These are phyloP conservation scores for Pseudogymnoascus sp. DNA, from an alignment of 2,329 filamentous ascomycete genomes.

Conservation along the genomic window DNA sequence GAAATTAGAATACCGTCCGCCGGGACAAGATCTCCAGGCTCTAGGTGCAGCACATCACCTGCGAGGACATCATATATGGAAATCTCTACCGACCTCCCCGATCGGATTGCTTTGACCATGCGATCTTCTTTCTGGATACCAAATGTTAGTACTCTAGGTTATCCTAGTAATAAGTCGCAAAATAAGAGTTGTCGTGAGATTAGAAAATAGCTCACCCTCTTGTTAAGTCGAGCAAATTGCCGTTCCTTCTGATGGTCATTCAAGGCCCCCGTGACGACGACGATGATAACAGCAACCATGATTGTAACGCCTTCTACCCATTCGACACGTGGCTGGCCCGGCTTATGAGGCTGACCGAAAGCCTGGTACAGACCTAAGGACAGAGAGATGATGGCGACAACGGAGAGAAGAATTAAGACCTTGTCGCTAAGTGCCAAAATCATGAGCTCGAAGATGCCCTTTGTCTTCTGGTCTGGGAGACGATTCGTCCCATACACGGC, in stretches of 20 bases:
- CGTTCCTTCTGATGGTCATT: not conserved
- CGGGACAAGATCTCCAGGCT: conserved; percentile 64
- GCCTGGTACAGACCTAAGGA: too few species aligned
- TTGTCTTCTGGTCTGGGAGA: too few species aligned
- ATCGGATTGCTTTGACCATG: conserved; percentile 66
- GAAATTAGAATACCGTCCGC: conserved; percentile 63
- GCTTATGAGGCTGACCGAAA: too few species aligned
- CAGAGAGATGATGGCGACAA: too few species aligned
- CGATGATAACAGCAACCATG: too few species aligned
- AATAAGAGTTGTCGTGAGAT: not conserved
- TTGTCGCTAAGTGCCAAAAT: too few species aligned
- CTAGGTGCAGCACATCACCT: conserved; percentile 64
- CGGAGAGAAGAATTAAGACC: too few species aligned
- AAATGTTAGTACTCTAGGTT: conserved; percentile 45
- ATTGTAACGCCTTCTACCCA: too few species aligned
- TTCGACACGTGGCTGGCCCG: too few species aligned
- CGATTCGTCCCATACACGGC: too few species aligned
- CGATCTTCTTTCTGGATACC: conserved; percentile 74
- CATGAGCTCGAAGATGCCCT: too few species aligned
- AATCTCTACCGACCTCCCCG: conserved; percentile 59
- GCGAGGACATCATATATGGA: conserved; percentile 63
- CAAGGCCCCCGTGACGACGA: too few species aligned
- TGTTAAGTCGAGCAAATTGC: not conserved
- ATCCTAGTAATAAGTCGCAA: not conserved
- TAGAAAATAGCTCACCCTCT: not conserved